phyloP scores from a whole-genome alignment of 176 grass and related monocot genomes.

The Alopecurus myosuroides region DNA sequence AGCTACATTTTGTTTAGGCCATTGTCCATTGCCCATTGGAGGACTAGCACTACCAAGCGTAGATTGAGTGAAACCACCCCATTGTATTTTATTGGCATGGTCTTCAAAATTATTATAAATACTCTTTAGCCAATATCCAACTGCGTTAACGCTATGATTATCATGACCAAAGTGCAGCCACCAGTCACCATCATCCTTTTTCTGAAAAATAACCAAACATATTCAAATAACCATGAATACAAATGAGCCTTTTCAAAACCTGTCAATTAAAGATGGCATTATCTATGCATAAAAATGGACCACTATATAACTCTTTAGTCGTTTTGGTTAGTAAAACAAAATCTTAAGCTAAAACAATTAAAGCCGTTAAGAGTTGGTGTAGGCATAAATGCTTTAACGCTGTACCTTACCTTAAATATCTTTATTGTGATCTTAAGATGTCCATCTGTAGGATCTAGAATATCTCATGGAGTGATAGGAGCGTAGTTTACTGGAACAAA shows the following conservation, averaged over 20 bases:
- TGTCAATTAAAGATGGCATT: not conserved
- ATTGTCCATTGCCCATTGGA: constrained; percentile 12
- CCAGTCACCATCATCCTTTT: not conserved
- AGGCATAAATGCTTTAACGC: not conserved
- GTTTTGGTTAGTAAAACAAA: no score
- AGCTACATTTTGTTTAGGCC: not conserved
- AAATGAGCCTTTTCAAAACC: not conserved
- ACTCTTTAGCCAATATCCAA: constrained; percentile 13
- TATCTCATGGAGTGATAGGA: constrained; percentile 2
- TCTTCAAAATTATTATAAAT: not conserved
- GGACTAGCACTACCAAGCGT: not conserved
- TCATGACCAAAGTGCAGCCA: constrained; percentile 2
- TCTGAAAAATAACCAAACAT: not conserved
- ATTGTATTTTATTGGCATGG: not conserved
- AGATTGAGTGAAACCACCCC: not conserved
- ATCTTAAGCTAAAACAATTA: not conserved
- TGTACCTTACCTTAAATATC: constrained; percentile 23
- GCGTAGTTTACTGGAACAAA: not conserved
- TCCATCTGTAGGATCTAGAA: not conserved
- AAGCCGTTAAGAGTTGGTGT: not conserved
- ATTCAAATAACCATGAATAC: not conserved
- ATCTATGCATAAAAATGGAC: not conserved
- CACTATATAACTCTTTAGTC: not conserved
- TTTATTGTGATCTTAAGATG: not conserved
- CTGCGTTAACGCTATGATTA: not conserved